Conservation (phyloP, 176 grass and related monocot genomes). For the Hordeum vulgare region DNA sequence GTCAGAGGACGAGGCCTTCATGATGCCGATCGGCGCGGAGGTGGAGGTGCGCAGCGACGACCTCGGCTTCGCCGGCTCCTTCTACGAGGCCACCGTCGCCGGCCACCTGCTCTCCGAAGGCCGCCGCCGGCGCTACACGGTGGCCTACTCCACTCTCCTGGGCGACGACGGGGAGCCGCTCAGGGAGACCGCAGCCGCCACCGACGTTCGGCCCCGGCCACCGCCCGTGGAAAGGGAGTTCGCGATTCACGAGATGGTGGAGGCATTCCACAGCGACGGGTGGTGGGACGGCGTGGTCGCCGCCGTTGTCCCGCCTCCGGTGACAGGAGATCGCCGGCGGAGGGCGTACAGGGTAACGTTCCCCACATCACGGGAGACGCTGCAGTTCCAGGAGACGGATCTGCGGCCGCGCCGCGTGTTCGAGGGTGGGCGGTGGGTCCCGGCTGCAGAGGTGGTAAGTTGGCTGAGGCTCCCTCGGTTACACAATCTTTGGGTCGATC, state of each 20-base stretch:
- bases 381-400: slow-evolving; percentile 34
- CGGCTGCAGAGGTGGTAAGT: slow-evolving; percentile 22
- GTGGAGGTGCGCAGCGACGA: slow-evolving; percentile 32
- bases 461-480: neutral
- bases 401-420: slow-evolving; percentile 45
- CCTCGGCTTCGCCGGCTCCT: slow-evolving; percentile 6
- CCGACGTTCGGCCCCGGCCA: neutral
- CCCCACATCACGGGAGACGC: slow-evolving; percentile 45
- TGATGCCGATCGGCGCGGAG: neutral
- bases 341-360: slow-evolving; percentile 50
- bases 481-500: neutral
- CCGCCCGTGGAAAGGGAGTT: neutral
- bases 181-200: neutral
- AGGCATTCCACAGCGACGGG: neutral
- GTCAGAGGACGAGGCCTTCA: too few species aligned
- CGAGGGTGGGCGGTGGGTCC: slow-evolving; percentile 28
- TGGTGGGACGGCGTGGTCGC: slow-evolving; percentile 2
- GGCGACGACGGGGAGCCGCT: neutral
- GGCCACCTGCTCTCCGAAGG: neutral
- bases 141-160: slow-evolving; percentile 8
- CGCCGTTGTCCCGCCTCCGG: neutral
- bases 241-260: neutral
- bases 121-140: neutral
- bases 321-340: neutral
- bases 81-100: slow-evolving; percentile 25